Conservation (phyloP, 805 yeast species). For the Kodamaea laetipori region DNA sequence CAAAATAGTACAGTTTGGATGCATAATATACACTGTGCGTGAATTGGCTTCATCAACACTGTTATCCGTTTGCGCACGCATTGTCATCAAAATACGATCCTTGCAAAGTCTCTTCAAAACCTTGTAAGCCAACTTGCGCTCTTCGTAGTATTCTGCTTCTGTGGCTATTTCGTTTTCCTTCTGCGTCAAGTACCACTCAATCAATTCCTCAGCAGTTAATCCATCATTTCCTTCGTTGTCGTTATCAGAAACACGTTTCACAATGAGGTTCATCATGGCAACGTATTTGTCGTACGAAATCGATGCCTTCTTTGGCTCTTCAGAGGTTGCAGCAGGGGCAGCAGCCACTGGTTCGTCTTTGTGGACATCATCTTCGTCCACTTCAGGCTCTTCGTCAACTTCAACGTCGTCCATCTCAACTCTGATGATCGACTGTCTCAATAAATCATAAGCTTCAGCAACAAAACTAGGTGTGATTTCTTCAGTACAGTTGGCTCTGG, state of each 20-base stretch:
- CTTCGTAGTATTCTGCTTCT: constrained; percentile 70
- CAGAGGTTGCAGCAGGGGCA: constrained; percentile 2
- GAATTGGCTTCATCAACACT: constrained; percentile 22
- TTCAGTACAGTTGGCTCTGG: constrained; percentile 93
- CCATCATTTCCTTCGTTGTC: constrained; percentile 58
- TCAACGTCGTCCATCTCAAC: constrained; percentile 94
- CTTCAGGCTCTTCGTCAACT: constrained; percentile 54
- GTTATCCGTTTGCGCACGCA: constrained; percentile 37
- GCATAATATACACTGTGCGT: constrained; percentile 47
- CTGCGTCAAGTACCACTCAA: constrained; percentile 79
- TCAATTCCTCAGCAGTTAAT: constrained; percentile 63
- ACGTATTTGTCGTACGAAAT: constrained; percentile 87
- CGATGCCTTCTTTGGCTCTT: constrained; percentile 34
- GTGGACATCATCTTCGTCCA: constrained; percentile 14
- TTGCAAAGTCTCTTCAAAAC: constrained; percentile 81
- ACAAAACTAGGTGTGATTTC: constrained; percentile 83
- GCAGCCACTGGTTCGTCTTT: constrained; percentile 20
- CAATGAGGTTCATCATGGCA: constrained; percentile 77
- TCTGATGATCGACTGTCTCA: constrained; percentile 88
- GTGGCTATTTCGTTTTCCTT: constrained; percentile 69
- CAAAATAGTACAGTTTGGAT: constrained; percentile 82
- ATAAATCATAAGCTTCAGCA: constrained; percentile 86
- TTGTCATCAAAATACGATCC: constrained; percentile 76
- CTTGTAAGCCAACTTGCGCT: constrained; percentile 70
- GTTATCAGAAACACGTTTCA: constrained; percentile 60